Conservation (phyloP, 2,329 filamentous ascomycete species). For the Penicillium sp. region DNA sequence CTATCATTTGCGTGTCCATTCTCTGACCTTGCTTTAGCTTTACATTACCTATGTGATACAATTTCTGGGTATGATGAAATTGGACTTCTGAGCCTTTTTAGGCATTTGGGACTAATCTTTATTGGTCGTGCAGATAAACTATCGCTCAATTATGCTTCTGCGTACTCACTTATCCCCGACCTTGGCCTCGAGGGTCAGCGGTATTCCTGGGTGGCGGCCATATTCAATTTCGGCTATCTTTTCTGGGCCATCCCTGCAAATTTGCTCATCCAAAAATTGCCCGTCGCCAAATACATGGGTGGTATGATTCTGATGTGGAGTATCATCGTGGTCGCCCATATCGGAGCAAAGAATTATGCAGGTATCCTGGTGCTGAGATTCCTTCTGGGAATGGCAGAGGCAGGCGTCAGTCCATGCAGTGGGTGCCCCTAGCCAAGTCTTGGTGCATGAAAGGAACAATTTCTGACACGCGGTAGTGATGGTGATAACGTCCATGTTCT, state of each 20-base stretch:
- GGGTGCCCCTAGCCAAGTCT: constrained; percentile 2
- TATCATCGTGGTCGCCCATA: constrained; percentile 41
- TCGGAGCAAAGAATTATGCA: constrained; percentile 43
- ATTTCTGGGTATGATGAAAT: constrained; percentile 41
- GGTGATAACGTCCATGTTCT: constrained; percentile 42
- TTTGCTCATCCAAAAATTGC: constrained; percentile 45
- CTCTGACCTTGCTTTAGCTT: constrained; percentile 30
- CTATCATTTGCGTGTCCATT: neutral
- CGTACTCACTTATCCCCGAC: constrained; percentile 47
- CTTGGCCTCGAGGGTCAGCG: constrained; percentile 45
- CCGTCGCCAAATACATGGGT: constrained; percentile 47
- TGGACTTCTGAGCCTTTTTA: neutral
- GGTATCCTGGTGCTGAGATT: constrained; percentile 51
- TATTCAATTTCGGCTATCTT: constrained; percentile 50
- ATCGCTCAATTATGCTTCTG: constrained; percentile 40
- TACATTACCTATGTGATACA: constrained; percentile 50
- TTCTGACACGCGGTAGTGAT: constrained; percentile 27
- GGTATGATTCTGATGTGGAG: constrained; percentile 48
- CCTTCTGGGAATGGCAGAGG: constrained; percentile 48
- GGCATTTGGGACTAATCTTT: neutral
- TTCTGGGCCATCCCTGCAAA: constrained; percentile 46
- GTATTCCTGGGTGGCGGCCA: constrained; percentile 50
- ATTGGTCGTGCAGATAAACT: constrained; percentile 27
- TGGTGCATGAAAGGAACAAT: neutral
- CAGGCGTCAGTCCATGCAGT: constrained; percentile 38